Percentiles rank a stretch among this genome's conserved stretches.
Conservation (phyloP, 768 basidiomycete genomes). For the Suillus subaureus region DNA sequence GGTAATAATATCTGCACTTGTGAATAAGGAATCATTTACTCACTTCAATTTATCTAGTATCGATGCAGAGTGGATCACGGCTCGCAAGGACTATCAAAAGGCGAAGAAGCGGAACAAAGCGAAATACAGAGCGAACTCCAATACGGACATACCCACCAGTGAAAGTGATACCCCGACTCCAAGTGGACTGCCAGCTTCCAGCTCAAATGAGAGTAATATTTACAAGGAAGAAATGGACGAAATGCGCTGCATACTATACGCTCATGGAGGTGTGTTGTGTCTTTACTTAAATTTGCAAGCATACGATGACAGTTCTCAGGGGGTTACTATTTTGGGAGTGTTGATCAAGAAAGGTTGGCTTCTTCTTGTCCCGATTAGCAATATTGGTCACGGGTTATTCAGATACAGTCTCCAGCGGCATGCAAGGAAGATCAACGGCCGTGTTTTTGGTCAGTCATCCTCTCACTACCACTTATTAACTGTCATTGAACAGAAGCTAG, state of each 20-base stretch:
- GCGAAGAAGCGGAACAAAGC: slow-evolving; percentile 60
- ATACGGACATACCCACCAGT: not conserved
- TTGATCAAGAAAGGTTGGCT: slow-evolving; percentile 70
- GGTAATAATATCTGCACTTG: slow-evolving; percentile 54
- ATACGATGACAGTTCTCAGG: slow-evolving; percentile 41
- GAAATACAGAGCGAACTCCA: slow-evolving; percentile 29
- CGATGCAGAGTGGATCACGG: slow-evolving; percentile 85
- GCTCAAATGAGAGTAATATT: slow-evolving; percentile 33
- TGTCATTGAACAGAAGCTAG: slow-evolving; percentile 38
- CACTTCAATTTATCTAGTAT: slow-evolving; percentile 48
- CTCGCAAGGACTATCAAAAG: slow-evolving; percentile 81
- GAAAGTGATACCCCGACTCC: slow-evolving; percentile 14
- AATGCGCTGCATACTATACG: slow-evolving; percentile 81
- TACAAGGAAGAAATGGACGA: slow-evolving; percentile 79
- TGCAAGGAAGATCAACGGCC: slow-evolving; percentile 91
- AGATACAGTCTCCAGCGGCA: slow-evolving; percentile 80
- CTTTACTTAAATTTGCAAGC: not conserved
- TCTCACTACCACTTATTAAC: not conserved
- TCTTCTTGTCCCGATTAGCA: not conserved
- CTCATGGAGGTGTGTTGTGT: slow-evolving; percentile 64
- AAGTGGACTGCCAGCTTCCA: slow-evolving; percentile 19
- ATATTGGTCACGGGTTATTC: slow-evolving; percentile 3
- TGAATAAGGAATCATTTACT: slow-evolving; percentile 16
- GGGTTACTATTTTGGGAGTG: slow-evolving; percentile 84
- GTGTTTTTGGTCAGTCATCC: slow-evolving; percentile 67